phyloP scores from a whole-genome alignment of 2,329 filamentous ascomycete genomes.

The Neobulgaria alba region DNA sequence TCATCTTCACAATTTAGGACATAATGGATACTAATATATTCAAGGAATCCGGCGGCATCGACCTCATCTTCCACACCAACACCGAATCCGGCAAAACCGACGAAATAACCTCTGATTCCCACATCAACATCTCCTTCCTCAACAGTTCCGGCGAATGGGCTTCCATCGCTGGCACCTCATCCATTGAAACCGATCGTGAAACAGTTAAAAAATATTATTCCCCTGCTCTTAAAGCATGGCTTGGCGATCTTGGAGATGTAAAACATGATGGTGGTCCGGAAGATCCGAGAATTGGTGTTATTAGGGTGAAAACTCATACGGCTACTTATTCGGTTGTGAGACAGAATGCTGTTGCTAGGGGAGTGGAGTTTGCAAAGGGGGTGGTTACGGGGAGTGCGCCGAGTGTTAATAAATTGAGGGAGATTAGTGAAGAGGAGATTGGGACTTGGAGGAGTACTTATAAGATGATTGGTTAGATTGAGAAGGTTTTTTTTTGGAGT shows the following conservation, averaged over 20 bases:
- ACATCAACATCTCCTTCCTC: constrained; percentile 77
- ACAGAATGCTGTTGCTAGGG: constrained; percentile 54
- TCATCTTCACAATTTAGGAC: too few species aligned
- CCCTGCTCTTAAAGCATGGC: constrained; percentile 67
- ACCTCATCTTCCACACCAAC: constrained; percentile 87
- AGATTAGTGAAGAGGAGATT: constrained; percentile 60
- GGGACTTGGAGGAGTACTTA: constrained; percentile 44
- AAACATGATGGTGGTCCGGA: constrained; percentile 73
- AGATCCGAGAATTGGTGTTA: constrained; percentile 75
- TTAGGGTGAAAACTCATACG: constrained; percentile 64
- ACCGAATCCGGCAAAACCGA: constrained; percentile 82
- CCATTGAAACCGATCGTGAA: constrained; percentile 59
- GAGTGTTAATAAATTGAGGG: constrained; percentile 65
- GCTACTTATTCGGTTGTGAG: constrained; percentile 62
- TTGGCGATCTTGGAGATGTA: constrained; percentile 78
- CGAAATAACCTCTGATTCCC: constrained; percentile 62
- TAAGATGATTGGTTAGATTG: constrained; percentile 27
- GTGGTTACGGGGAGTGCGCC: constrained; percentile 64
- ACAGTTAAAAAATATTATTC: constrained; percentile 69
- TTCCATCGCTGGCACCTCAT: constrained; percentile 67
- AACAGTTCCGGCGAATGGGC: constrained; percentile 75
- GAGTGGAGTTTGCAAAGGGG: constrained; percentile 67
- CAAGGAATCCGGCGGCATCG: constrained; percentile 68
- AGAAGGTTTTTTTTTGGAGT: too few species aligned
- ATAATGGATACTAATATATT: too few species aligned